These are phyloP conservation scores for Stagonosporopsis tanaceti DNA, from an alignment of 2,329 filamentous ascomycete genomes.

Conservation along the genomic window DNA sequence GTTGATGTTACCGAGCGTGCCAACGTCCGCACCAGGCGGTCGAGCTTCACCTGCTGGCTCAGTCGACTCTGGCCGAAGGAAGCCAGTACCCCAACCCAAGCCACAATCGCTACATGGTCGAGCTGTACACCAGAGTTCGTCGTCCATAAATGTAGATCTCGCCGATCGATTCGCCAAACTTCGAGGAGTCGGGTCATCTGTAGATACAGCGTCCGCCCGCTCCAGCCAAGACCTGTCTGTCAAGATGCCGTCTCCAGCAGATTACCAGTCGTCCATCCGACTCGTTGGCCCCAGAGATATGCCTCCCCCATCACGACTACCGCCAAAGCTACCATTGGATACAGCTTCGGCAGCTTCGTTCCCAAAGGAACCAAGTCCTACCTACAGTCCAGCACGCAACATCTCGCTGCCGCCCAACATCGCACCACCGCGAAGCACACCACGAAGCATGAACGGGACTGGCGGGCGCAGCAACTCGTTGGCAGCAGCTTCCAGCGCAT, in stretches of 20 bases:
- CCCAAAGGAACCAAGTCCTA: constrained; percentile 76
- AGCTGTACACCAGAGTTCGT: constrained; percentile 54
- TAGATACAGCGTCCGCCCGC: constrained; percentile 33
- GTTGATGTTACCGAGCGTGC: constrained; percentile 47
- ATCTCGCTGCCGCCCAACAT: constrained; percentile 71
- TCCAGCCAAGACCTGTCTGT: constrained; percentile 44
- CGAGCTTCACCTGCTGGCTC: constrained; percentile 30
- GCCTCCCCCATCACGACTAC: constrained; percentile 49
- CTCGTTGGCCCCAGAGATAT: constrained; percentile 63
- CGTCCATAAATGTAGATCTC: constrained; percentile 40
- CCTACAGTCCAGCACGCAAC: constrained; percentile 80
- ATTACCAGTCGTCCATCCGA: constrained; percentile 44
- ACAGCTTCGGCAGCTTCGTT: constrained; percentile 63
- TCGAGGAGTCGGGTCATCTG: constrained; percentile 29
- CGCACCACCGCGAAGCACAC: constrained; percentile 70
- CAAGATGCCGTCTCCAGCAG: constrained; percentile 53
- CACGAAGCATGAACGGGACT: constrained; percentile 67
- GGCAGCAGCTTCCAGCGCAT: constrained; percentile 49
- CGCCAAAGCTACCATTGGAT: constrained; percentile 58
- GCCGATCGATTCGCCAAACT: constrained; percentile 51
- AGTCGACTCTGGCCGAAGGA: constrained; percentile 35
- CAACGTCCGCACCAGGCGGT: constrained; percentile 28
- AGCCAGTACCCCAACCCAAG: constrained; percentile 67
- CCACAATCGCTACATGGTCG: constrained; percentile 72
- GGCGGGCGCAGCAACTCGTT: constrained; percentile 64